Base-by-base conservation (phyloP, 176 grass and related monocot genomes). In the Oryza brachyantha region DNA sequence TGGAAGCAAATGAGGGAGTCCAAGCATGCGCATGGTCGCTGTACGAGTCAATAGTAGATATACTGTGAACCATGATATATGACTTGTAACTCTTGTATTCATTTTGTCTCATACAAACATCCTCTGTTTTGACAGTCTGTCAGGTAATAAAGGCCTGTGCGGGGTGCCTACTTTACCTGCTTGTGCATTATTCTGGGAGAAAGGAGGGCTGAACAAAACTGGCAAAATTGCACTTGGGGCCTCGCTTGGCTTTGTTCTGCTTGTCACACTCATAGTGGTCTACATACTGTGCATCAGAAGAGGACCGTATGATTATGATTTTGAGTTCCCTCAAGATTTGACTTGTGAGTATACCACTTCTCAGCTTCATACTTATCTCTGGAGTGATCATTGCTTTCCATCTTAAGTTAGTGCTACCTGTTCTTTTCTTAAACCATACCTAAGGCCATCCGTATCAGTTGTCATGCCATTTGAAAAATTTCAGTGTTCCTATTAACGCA, bases 291-390 rank as follows among this genome's bases (percentile, higher is more conserved):
- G 91, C 81, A 77, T 99, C 64, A 87, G 90, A 80, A 86, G 92
- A 42, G 85, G 85, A 66, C 81, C 81, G 6, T 86, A 95, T 12
- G 90, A 95, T 63, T 99, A 99, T 19, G 92, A 99, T 79, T 99
- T 99, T 87, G 96, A 95, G 50, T 95, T 99, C 81, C 96, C 92
- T 81, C 96, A 93, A 87, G 92, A 95, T 90, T 80, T 98, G 43
- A 99, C 86, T 9, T 99, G 96, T 93, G 84, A 95, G 93, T 88
- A 22, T 35, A 72, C 24, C 17, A 36, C 21, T 37, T 64, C 59
- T 66, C 2, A 7, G 10, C 9, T 83, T 81, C 11, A 60, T 80
- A 10, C 61, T 69, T 22, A 61, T 0, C 2, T 22, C 50, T 57
- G 10, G 8, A 39, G 19, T 16, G 0, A 50, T 16, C 64, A 81